Conservation (phyloP, 2,329 filamentous ascomycete genomes). For the Fusarium penzigii region DNA sequence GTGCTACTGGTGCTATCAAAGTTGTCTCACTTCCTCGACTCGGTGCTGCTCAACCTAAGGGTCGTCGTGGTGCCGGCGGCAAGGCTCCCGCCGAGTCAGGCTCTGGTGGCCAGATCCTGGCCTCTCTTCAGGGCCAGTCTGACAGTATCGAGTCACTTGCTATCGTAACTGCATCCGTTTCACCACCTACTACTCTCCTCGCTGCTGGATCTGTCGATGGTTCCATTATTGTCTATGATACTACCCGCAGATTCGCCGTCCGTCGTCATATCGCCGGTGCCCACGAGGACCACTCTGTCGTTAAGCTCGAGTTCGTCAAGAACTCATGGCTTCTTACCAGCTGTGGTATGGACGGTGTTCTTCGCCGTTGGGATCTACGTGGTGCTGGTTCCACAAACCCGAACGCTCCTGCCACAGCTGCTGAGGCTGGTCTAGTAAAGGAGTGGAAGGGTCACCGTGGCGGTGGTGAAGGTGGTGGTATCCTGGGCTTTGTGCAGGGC, state of each 20-base stretch:
- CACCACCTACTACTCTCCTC: slow-evolving; percentile 55
- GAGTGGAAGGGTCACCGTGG: slow-evolving; percentile 92
- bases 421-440: slow-evolving; percentile 67
- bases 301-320: slow-evolving; percentile 86
- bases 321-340: slow-evolving; percentile 73
- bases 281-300: slow-evolving; percentile 86
- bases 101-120: slow-evolving; percentile 66
- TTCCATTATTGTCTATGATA: slow-evolving; percentile 84
- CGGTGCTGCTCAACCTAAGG: slow-evolving; percentile 25
- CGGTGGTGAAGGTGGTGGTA: slow-evolving; percentile 82
- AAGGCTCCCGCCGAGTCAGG: slow-evolving; percentile 36
- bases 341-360: slow-evolving; percentile 88
- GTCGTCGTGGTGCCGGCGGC: slow-evolving; percentile 29
- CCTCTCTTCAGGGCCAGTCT: slow-evolving; percentile 76
- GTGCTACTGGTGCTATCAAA: slow-evolving; percentile 82
- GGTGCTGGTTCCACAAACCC: slow-evolving; percentile 40
- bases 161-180: slow-evolving; percentile 47
- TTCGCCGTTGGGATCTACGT: slow-evolving; percentile 83
- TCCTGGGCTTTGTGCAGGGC: slow-evolving; percentile 87
- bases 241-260: slow-evolving; percentile 82
- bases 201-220: slow-evolving; percentile 71
- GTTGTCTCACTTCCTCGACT: slow-evolving; percentile 80
- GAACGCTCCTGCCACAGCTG: slow-evolving; percentile 36
- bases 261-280: slow-evolving; percentile 78
- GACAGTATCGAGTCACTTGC: slow-evolving; percentile 76